Conservation (phyloP, 768 basidiomycete species). For the Lentinula sp. region DNA sequence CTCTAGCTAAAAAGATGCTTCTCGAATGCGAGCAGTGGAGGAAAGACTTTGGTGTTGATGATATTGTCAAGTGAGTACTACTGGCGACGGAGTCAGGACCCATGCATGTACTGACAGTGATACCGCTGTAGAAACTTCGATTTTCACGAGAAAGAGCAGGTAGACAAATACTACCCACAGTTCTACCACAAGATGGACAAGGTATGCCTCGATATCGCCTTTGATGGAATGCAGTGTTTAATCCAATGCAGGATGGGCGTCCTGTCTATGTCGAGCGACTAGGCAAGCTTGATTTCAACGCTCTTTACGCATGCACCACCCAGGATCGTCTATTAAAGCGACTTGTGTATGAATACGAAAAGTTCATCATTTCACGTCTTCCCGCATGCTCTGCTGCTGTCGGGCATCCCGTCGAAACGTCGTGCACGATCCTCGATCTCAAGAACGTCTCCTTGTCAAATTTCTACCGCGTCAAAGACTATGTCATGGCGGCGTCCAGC, state of each 20-base stretch:
- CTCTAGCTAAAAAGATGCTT: conserved; percentile 81
- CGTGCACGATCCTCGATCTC: conserved; percentile 96
- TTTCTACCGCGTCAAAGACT: conserved; percentile 92
- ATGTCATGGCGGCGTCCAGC: conserved; percentile 65
- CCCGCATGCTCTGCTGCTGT: conserved; percentile 66
- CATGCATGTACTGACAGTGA: neutral
- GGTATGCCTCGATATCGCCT: conserved; percentile 32
- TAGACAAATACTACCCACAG: conserved; percentile 92
- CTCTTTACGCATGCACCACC: conserved; percentile 77
- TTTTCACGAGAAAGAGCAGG: conserved; percentile 75
- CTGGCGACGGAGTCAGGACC: neutral
- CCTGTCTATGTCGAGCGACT: conserved; percentile 94
- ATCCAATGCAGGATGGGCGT: conserved; percentile 68
- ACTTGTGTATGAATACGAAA: conserved; percentile 92
- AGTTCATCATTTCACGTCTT: conserved; percentile 71
- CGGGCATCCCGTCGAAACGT: conserved; percentile 92
- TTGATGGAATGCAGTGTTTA: neutral
- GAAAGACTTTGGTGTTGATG: conserved; percentile 76
- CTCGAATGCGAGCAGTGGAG: conserved; percentile 83
- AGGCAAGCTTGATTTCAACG: conserved; percentile 81
- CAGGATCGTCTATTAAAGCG: conserved; percentile 84
- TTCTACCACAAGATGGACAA: conserved; percentile 96
- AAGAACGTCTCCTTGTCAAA: conserved; percentile 58
- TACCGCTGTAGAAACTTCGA: conserved; percentile 62
- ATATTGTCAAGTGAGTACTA: conserved; percentile 53